phyloP scores from a whole-genome alignment of 129 eudicot species.

The Chrysanthemum makinoi region DNA sequence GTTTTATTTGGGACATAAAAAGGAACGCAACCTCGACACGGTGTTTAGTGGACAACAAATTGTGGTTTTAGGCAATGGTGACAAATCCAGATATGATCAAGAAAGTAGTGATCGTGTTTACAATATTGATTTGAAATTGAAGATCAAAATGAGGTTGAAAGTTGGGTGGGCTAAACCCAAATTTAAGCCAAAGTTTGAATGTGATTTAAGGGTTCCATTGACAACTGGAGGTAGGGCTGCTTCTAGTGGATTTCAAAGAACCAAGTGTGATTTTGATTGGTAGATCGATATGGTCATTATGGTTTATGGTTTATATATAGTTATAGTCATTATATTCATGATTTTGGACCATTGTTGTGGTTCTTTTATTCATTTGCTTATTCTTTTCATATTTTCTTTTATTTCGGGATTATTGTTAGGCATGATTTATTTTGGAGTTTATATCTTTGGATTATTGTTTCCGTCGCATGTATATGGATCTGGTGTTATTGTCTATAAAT shows the following conservation, averaged over 20 bases:
- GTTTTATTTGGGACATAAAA: conserved; percentile 35
- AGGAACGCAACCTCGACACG: conserved; percentile 18
- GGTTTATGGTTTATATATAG: neutral
- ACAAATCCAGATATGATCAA: conserved; percentile 21
- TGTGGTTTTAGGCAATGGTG: conserved; percentile 13
- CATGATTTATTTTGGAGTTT: neutral
- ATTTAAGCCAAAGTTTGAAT: conserved; percentile 41
- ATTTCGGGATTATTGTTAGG: neutral
- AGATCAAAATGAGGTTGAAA: conserved; percentile 48
- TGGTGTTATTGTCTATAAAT: neutral
- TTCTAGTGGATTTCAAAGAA: conserved; percentile 15
- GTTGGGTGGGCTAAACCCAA: conserved; percentile 48
- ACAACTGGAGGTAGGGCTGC: neutral
- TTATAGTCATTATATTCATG: neutral
- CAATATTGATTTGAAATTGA: conserved; percentile 52
- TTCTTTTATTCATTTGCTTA: neutral
- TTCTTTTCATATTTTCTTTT: neutral
- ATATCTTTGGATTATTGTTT: neutral
- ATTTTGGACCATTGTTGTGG: conserved; percentile 3
- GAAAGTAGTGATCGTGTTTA: conserved; percentile 36
- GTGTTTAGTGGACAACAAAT: conserved; percentile 13
- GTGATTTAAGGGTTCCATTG: conserved; percentile 25
- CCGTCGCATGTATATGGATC: neutral
- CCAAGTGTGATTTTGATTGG: conserved; percentile 31
- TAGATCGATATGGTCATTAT: neutral